Evolutionary conservation across 202 grass and related monocot genomes (phyloP).

Genomic region (Setaria viridis): DNA sequence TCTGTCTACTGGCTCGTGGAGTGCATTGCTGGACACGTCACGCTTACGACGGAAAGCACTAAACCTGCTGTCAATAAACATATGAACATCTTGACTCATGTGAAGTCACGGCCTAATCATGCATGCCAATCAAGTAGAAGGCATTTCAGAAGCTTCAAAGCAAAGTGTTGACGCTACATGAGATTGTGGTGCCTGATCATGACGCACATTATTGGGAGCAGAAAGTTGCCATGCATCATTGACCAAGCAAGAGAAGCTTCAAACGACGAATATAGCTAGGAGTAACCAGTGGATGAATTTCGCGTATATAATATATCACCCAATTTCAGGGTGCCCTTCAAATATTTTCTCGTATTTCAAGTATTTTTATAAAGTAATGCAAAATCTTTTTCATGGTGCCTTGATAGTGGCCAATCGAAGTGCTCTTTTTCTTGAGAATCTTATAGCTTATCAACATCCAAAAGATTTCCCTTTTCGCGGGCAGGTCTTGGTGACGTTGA

Average conservation of each 20-base stretch:
- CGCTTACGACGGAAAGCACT: background rate
- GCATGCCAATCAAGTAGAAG: background rate
- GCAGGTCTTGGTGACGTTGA: conserved; percentile 15
- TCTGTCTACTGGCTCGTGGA: background rate
- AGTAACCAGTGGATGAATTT: background rate
- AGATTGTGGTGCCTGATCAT: conserved; percentile 27
- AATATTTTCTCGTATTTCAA: background rate
- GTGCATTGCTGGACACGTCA: background rate
- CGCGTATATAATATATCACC: background rate
- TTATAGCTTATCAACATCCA: background rate
- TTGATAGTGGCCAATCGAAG: background rate
- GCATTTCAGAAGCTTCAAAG: background rate
- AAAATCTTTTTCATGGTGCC: background rate
- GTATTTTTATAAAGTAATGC: background rate
- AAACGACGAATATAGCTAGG: background rate
- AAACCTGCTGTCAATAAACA: background rate
- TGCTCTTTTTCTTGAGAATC: conserved; percentile 9
- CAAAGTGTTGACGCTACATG: background rate
- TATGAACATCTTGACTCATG: background rate
- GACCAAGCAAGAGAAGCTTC: background rate
- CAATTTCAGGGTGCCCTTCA: background rate
- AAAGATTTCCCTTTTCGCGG: conserved; percentile 2
- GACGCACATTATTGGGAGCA: background rate
- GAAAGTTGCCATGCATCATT: background rate
- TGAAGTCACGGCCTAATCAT: background rate